A percentile compares a stretch with the other conserved stretches of the same genome.
phyloP scores from a whole-genome alignment of 2,329 filamentous ascomycete genomes.

The Trichoderma atroviride region DNA sequence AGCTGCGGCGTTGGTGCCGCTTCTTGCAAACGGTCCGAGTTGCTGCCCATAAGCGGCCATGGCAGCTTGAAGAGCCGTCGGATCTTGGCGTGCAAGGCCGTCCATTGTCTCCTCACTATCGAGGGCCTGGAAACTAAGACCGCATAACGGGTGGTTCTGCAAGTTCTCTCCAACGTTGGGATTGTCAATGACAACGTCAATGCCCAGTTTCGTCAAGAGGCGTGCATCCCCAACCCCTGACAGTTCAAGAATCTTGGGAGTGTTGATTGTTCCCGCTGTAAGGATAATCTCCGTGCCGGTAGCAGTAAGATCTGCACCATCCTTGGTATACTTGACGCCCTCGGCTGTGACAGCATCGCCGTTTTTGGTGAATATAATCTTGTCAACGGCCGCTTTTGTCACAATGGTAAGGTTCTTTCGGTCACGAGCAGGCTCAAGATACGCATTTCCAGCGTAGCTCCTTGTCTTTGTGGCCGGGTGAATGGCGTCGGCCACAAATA shows the following conservation, averaged over 20 bases:
- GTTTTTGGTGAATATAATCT: constrained; percentile 35
- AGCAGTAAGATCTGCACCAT: constrained; percentile 21
- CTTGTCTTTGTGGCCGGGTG: constrained; percentile 38
- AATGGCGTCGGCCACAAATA: constrained; percentile 39
- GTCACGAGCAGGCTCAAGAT: constrained; percentile 36
- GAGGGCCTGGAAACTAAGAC: constrained; percentile 27
- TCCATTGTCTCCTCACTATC: constrained; percentile 35
- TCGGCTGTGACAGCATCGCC: constrained; percentile 26
- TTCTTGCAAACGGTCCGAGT: constrained; percentile 19
- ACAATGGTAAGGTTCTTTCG: constrained; percentile 41
- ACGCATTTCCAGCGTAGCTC: constrained; percentile 40
- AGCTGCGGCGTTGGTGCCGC: constrained; percentile 18
- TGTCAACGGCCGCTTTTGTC: constrained; percentile 39
- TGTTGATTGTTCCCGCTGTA: constrained; percentile 46
- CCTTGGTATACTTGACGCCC: constrained; percentile 31
- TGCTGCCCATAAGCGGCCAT: constrained; percentile 38
- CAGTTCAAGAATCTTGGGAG: constrained; percentile 48
- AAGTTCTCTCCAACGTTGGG: constrained; percentile 45
- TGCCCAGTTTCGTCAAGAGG: constrained; percentile 40
- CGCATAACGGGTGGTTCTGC: constrained; percentile 40
- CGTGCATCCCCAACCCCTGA: constrained; percentile 44
- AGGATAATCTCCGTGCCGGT: constrained; percentile 47
- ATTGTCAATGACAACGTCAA: constrained; percentile 40
- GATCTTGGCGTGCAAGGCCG: constrained; percentile 38
- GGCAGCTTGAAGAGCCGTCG: constrained; percentile 37